phyloP scores from a whole-genome alignment of 2,329 filamentous ascomycete species.

The Cladosporium velox region DNA sequence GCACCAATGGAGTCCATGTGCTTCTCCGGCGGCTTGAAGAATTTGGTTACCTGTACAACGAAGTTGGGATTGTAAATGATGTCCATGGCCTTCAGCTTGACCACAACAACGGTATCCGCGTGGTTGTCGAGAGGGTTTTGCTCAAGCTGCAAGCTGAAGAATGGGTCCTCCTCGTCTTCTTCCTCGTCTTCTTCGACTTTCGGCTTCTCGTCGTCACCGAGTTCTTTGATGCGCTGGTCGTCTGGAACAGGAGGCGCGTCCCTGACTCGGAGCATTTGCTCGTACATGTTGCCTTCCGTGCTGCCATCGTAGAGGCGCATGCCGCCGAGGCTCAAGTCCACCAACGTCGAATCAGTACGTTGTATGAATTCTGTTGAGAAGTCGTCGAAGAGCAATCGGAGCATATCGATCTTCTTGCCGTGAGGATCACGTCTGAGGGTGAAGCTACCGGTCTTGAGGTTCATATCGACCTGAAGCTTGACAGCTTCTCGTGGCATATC shows the following conservation, averaged over 20 bases:
- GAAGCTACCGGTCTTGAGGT: constrained; percentile 93
- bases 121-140: constrained; percentile 92
- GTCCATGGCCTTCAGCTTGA: constrained; percentile 92
- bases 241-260: constrained; percentile 67
- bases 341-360: constrained; percentile 84
- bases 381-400: constrained; percentile 90
- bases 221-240: constrained; percentile 51
- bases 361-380: constrained; percentile 90
- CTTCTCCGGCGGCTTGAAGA: constrained; percentile 92
- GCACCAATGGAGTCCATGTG: constrained; percentile 99
- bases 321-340: constrained; percentile 86
- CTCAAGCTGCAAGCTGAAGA: constrained; percentile 92
- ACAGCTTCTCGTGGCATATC: constrained; percentile 88
- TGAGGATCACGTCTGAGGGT: constrained; percentile 85
- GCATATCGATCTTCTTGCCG: constrained; percentile 73
- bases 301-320: constrained; percentile 95
- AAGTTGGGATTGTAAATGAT: constrained; percentile 97
- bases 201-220: constrained; percentile 50
- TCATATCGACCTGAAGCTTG: constrained; percentile 89
- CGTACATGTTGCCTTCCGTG: constrained; percentile 84
- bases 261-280: constrained; percentile 95
- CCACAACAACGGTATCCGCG: constrained; percentile 84
- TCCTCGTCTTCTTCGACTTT: constrained; percentile 42
- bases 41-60: constrained; percentile 84
- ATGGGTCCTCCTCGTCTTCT: constrained; percentile 66